These are phyloP conservation scores for Penicillium turbatum DNA, from an alignment of 495 filamentous ascomycete genomes.

Conservation along the genomic window DNA sequence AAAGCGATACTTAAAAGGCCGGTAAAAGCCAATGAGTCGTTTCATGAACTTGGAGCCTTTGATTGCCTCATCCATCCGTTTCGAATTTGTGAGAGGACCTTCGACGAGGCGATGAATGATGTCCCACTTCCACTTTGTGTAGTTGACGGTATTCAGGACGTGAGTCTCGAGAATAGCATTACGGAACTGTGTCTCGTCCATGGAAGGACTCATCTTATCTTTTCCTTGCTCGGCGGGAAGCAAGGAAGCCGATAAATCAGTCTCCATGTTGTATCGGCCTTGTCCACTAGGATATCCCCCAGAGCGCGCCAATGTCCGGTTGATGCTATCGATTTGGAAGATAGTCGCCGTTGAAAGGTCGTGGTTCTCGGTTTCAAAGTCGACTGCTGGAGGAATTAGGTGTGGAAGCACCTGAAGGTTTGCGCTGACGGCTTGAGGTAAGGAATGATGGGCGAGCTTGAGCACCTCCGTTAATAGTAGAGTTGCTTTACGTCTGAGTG, in stretches of 20 bases:
- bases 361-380: conserved; percentile 64
- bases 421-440: conserved; percentile 74
- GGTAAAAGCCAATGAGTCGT: conserved; percentile 86
- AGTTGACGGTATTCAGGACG: conserved; percentile 80
- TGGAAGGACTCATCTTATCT: conserved; percentile 62
- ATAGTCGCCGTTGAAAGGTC: conserved; percentile 80
- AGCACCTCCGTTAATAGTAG: conserved; percentile 85
- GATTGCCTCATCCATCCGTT: conserved; percentile 89
- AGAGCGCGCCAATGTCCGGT: conserved; percentile 85
- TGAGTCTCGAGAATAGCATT: conserved; percentile 80
- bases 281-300: conserved; percentile 38
- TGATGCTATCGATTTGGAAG: conserved; percentile 97
- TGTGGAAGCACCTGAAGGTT: conserved; percentile 80
- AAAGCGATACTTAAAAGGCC: conserved; percentile 95
- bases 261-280: conserved; percentile 43
- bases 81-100: conserved; percentile 86
- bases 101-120: conserved; percentile 86
- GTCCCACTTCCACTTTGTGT: conserved; percentile 95
- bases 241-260: conserved; percentile 40
- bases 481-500: conserved; percentile 81
- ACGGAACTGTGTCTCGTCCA: conserved; percentile 87
- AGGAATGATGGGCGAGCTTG: conserved; percentile 77
- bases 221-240: conserved; percentile 61
- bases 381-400: conserved; percentile 69
- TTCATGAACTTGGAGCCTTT: conserved; percentile 95